Base-by-base conservation (phyloP, 306 rosid species). In the Pterocarpus santalinus region DNA sequence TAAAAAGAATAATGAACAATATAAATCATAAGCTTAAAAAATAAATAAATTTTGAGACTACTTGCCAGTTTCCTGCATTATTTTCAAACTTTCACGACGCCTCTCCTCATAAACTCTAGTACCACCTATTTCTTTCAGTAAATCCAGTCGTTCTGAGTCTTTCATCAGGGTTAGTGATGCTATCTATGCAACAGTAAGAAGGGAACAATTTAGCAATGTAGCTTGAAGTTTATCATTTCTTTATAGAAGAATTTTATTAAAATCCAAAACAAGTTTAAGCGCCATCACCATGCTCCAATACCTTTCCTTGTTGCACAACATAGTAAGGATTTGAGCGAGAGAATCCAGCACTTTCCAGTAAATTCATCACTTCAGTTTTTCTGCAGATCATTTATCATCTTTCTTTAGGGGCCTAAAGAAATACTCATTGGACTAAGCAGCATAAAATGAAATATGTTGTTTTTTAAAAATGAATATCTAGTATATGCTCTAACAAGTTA, bases 221-320 rank as follows among this genome's bases (percentile, higher is more conserved):
- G 67, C 68, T 65, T 52, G 64, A 47, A 65, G 72, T 69, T 30
- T 16, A 44, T 15, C 63, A 75, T n/a, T 5, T 43, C 6, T 43
- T 43, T 80, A 72, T 49, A 65, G 33, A 83, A 75, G 8, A 43
- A 43, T 43, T 5, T 43, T 28, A 36, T 8, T 55, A 51, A 72
- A 80, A 14, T 58, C 68, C 63, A 86, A 82, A 80, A 47, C 36
- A 77, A 75, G 61, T 72, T 46, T 38, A 66, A 75, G 67, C 53
- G 73, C 73, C 65, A 55, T 49, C 68, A 32, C 15, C 79, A 43
- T 47, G 41, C 65, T 63, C 46, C 57, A 62, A 46, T 88, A 95
- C 99, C 96, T 95, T 93, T 79, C 99, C 99, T 90, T 95, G 99
- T 77, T 95, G 99, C 77, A 95, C 99, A 82, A 95, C 96, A 86